Percentiles rank a stretch among this genome's conserved stretches.
These are phyloP conservation scores for Wickerhamiella parazyma DNA, from an alignment of 805 yeast genomes.

Conservation along the genomic window DNA sequence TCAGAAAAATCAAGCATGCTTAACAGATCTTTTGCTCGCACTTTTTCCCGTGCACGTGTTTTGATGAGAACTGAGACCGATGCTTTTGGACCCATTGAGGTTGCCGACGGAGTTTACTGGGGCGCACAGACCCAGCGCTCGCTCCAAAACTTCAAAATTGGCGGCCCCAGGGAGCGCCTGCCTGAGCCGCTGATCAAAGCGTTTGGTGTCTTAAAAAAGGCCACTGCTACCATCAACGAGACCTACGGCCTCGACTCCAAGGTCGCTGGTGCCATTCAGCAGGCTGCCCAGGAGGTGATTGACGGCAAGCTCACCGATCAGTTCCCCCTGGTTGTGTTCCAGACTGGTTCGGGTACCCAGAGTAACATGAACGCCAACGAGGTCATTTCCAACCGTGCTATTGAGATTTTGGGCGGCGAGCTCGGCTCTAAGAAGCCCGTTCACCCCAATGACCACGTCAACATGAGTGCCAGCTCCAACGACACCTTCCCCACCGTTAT, in stretches of 20 bases:
- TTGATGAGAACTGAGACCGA: constrained; percentile 67
- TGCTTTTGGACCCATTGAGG: constrained; percentile 95
- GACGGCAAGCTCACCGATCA: constrained; percentile 86
- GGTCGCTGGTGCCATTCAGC: constrained; percentile 69
- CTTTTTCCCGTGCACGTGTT: constrained; percentile 15
- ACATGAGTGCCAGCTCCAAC: constrained; percentile 96
- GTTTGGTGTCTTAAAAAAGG: constrained; percentile 85
- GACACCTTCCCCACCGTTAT: constrained; percentile 99
- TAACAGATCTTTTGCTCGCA: constrained; percentile 6
- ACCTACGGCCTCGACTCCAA: constrained; percentile 77
- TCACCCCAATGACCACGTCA: constrained; percentile 97
- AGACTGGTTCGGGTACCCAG: constrained; percentile 98
- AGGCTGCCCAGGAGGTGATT: constrained; percentile 90
- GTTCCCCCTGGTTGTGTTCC: constrained; percentile 97
- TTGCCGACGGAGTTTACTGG: constrained; percentile 77
- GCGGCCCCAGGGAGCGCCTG: constrained; percentile 80
- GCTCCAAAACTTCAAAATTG: constrained; percentile 84
- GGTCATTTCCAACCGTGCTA: constrained; percentile 96
- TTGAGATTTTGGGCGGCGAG: constrained; percentile 85
- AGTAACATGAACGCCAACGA: constrained; percentile 98
- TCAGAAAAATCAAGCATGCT: neutral
- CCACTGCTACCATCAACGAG: constrained; percentile 85
- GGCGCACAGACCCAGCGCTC: constrained; percentile 96
- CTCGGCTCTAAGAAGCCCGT: constrained; percentile 88
- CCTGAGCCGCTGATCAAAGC: constrained; percentile 86